Percentiles rank a stretch among this genome's conserved stretches.
phyloP scores from a whole-genome alignment of 257 asterid species.

The Paulownia fortunei region DNA sequence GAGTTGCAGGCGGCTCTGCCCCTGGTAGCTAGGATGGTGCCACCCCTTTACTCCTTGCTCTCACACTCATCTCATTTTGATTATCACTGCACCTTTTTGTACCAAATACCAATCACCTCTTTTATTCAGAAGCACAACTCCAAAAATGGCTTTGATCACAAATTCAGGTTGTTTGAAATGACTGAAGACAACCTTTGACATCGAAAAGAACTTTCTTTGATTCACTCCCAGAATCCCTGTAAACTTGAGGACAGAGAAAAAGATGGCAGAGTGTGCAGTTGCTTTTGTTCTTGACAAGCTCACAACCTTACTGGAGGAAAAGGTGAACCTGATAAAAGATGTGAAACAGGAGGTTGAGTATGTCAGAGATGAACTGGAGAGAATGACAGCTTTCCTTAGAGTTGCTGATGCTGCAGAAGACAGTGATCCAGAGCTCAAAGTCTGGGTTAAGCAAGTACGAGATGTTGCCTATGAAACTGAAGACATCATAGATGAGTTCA shows the following conservation, averaged over 20 bases:
- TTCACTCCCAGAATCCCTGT: too few species aligned
- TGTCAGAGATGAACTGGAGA: conserved; percentile 27
- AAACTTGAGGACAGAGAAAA: background rate
- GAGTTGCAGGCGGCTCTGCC: too few species aligned
- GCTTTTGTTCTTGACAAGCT: conserved; percentile 28
- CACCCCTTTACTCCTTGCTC: too few species aligned
- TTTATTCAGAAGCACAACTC: too few species aligned
- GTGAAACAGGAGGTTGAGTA: conserved; percentile 1
- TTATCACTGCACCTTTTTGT: too few species aligned
- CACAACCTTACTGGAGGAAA: conserved; percentile 23
- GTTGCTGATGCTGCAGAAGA: conserved; percentile 37
- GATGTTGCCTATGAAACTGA: conserved; percentile 39
- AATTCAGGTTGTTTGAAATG: too few species aligned
- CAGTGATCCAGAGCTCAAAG: conserved; percentile 37
- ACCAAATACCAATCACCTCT: too few species aligned
- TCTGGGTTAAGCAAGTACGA: conserved; percentile 42
- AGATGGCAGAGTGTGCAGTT: conserved; percentile 37
- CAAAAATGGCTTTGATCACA: too few species aligned
- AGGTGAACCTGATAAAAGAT: conserved; percentile 9
- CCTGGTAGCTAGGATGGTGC: too few species aligned
- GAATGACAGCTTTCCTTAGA: conserved; percentile 29
- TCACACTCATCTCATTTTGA: too few species aligned
- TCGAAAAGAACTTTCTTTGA: too few species aligned
- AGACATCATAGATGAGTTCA: conserved; percentile 35
- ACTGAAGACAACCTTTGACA: too few species aligned